Percentiles rank a stretch among this genome's conserved stretches.
phyloP scores from a whole-genome alignment of 345 rosid species.

The Aurinia saxatilis region DNA sequence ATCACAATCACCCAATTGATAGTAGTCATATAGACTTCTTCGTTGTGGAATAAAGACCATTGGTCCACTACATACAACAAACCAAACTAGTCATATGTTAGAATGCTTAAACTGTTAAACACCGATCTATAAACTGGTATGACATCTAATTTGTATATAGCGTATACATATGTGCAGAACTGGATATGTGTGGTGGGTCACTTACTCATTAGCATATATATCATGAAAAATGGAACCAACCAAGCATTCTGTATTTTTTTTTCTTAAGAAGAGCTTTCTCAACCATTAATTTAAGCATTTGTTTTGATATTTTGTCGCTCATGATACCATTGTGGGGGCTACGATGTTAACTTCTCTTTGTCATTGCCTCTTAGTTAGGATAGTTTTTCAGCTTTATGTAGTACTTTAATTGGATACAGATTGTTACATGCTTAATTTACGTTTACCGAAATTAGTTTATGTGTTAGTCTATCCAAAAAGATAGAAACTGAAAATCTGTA shows the following conservation, averaged over 20 bases:
- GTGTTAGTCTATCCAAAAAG: too few relatives aligned
- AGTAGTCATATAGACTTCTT: too few relatives aligned
- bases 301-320: background rate
- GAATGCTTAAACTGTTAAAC: too few relatives aligned
- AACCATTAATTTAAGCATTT: constrained; percentile 1
- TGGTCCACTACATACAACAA: too few relatives aligned
- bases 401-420: background rate
- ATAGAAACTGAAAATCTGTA: background rate
- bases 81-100: too few relatives aligned
- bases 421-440: background rate
- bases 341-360: constrained; percentile 3
- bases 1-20: too few relatives aligned
- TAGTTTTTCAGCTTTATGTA: too few relatives aligned
- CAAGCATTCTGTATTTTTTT: constrained; percentile 1
- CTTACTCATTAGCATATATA: background rate
- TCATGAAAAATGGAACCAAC: background rate
- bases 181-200: constrained; percentile 10
- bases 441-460: background rate
- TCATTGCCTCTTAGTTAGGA: background rate
- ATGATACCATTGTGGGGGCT: constrained; percentile 7
- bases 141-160: too few relatives aligned
- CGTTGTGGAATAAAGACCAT: too few relatives aligned
- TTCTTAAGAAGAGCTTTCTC: background rate
- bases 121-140: too few relatives aligned
- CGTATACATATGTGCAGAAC: background rate